phyloP scores from a whole-genome alignment of 1,139 yeast genomes.

The Chernovozyma sophiae-reginae region DNA sequence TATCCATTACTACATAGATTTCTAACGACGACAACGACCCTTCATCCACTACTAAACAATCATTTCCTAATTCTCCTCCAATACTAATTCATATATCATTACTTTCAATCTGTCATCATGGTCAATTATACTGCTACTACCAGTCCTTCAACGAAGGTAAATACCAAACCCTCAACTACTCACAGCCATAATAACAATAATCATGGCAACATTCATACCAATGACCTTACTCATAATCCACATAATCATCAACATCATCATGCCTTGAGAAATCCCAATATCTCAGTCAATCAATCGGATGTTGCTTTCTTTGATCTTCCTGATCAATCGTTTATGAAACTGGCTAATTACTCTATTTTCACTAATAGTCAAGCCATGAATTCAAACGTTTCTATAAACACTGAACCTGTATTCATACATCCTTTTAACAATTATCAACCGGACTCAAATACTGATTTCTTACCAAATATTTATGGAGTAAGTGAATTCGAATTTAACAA shows the following conservation, averaged over 20 bases:
- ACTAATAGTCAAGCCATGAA: constrained; percentile 21
- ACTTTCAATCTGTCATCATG: too few relatives aligned
- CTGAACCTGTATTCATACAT: constrained; percentile 1
- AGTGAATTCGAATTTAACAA: constrained; percentile 6
- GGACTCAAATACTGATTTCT: constrained; percentile 2
- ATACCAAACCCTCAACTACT: neutral
- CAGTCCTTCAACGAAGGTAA: neutral
- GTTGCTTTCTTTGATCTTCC: constrained; percentile 3
- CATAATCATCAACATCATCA: neutral
- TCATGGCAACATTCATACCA: neutral
- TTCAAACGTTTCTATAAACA: constrained; percentile 10
- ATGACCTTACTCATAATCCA: neutral
- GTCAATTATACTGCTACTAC: neutral
- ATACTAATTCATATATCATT: too few relatives aligned
- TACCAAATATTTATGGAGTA: constrained; percentile 5
- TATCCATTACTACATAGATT: neutral
- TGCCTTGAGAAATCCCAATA: neutral
- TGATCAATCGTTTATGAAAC: constrained; percentile 6
- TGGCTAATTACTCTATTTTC: constrained; percentile 18
- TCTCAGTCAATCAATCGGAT: neutral
- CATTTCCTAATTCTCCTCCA: too few relatives aligned
- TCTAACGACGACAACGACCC: neutral
- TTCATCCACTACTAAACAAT: neutral
- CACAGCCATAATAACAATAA: neutral
- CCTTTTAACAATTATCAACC: neutral